phyloP scores from a whole-genome alignment of 257 asterid genomes.

The Linaria vulgaris region DNA sequence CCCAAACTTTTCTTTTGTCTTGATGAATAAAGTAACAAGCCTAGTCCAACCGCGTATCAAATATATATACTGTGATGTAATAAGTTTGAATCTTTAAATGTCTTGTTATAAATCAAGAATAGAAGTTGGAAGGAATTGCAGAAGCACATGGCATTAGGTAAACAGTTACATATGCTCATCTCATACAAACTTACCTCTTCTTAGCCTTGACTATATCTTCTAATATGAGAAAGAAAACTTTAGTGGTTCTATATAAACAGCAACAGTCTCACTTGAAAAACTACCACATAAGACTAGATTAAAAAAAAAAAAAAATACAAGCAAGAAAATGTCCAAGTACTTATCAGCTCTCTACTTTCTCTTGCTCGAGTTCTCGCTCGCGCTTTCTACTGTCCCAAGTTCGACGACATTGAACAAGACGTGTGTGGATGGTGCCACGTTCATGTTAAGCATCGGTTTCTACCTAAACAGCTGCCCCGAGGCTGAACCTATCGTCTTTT shows the following conservation, averaged over 20 bases:
- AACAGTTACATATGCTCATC: slow-evolving; percentile 28
- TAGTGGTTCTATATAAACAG: slow-evolving; percentile 31
- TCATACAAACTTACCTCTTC: slow-evolving; percentile 42
- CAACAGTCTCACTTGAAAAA: neutral
- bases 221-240: neutral
- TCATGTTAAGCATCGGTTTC: slow-evolving; percentile 52
- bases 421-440: slow-evolving; percentile 44
- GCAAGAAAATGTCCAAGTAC: slow-evolving; percentile 34
- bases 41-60: neutral
- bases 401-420: slow-evolving; percentile 30
- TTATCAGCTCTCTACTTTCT: slow-evolving; percentile 33
- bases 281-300: neutral
- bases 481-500: slow-evolving; percentile 69
- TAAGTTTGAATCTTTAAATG: neutral
- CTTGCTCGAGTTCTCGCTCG: slow-evolving; percentile 30
- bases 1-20: neutral
- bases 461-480: slow-evolving; percentile 65
- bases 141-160: slow-evolving; percentile 69
- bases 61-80: neutral
- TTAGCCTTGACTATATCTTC: slow-evolving; percentile 43
- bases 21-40: neutral
- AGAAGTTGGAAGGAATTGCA: neutral
- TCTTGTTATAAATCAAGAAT: neutral
- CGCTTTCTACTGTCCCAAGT: slow-evolving; percentile 17
- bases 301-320: neutral